These are phyloP conservation scores for Mallotus nudiflorus DNA, from an alignment of 345 rosid species.

Conservation along the genomic window DNA sequence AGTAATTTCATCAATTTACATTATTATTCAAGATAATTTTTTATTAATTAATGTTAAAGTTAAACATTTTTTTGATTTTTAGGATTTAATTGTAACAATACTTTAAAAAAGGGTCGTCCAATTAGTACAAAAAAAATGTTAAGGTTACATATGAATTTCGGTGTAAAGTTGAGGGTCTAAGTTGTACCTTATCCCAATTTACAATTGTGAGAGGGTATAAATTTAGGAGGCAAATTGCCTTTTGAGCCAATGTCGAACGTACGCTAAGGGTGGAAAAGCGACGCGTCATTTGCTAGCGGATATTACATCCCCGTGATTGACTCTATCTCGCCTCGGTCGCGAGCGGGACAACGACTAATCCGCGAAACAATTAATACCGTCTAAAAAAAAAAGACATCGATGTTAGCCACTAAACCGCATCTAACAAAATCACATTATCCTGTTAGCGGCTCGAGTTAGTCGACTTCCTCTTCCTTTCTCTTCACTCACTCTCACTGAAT, in stretches of 20 bases:
- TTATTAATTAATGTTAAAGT: too few relatives aligned
- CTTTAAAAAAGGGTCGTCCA: too few relatives aligned
- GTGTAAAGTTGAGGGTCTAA: too few relatives aligned
- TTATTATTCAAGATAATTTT: too few relatives aligned
- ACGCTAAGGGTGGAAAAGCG: neutral
- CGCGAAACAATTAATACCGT: neutral
- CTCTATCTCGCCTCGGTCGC: neutral
- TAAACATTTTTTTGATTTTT: too few relatives aligned
- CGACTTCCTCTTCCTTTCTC: neutral
- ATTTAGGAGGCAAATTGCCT: neutral
- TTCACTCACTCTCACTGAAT: neutral
- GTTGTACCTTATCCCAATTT: too few relatives aligned
- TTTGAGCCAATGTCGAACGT: neutral
- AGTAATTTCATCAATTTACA: too few relatives aligned
- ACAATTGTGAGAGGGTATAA: neutral
- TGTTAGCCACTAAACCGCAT: too few relatives aligned
- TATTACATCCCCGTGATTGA: conserved; percentile 4
- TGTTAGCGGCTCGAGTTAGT: conserved; percentile 29
- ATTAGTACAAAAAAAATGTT: too few relatives aligned
- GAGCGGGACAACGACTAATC: conserved; percentile 2
- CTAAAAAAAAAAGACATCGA: neutral
- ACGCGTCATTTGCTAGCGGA: neutral
- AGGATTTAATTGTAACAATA: too few relatives aligned
- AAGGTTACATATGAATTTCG: too few relatives aligned
- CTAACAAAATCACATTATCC: neutral